Percentiles rank a stretch among this genome's conserved stretches.
phyloP scores from a whole-genome alignment of 129 eudicot species.

The Gnaphalium uliginosum region DNA sequence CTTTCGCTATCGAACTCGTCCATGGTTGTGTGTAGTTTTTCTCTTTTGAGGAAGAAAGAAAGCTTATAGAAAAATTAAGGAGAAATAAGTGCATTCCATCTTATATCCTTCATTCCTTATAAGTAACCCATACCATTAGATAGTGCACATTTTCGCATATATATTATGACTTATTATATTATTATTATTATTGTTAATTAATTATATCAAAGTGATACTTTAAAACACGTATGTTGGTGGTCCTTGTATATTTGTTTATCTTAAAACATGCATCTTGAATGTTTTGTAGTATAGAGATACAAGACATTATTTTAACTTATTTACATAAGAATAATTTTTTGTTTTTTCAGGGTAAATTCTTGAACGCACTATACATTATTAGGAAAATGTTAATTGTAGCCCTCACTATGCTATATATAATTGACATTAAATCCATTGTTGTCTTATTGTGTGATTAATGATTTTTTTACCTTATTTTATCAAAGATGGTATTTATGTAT shows the following conservation, averaged over 20 bases:
- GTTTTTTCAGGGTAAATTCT: too few species aligned
- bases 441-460: too few species aligned
- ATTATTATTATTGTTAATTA: too few species aligned
- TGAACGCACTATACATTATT: too few species aligned
- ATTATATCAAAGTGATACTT: not conserved
- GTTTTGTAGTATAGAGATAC: not conserved
- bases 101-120: constrained; percentile 23
- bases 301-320: not conserved
- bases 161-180: not conserved
- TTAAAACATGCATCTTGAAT: not conserved
- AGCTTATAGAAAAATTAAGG: constrained; percentile 15
- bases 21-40: constrained; percentile 38
- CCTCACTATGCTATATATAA: too few species aligned
- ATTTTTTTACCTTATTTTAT: too few species aligned
- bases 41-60: not conserved
- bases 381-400: too few species aligned
- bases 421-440: too few species aligned
- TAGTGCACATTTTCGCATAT: not conserved
- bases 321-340: too few species aligned
- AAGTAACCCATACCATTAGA: constrained; percentile 16
- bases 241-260: not conserved
- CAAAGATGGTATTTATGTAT: too few species aligned
- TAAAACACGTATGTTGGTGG: not conserved
- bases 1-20: constrained; percentile 45
- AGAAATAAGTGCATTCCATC: constrained; percentile 9